phyloP scores from a whole-genome alignment of 768 basidiomycete genomes.

The Leccinum boreale region DNA sequence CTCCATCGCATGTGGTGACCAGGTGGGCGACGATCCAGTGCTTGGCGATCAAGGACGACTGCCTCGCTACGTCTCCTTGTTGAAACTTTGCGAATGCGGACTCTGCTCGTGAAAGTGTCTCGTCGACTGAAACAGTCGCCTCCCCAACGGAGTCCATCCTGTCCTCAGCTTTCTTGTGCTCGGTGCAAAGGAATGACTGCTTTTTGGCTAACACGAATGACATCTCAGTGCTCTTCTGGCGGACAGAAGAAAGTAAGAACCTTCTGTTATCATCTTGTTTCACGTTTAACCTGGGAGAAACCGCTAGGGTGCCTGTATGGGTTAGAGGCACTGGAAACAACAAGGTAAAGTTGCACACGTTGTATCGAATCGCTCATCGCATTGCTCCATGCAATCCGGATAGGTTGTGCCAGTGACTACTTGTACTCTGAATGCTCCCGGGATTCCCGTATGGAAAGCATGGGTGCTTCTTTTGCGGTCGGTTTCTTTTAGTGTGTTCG shows the following conservation, averaged over 20 bases:
- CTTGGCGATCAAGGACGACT: neutral
- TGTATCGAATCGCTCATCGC: neutral
- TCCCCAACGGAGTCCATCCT: neutral
- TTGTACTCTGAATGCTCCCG: too few species aligned
- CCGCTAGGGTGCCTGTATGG: neutral
- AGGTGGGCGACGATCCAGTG: too few species aligned
- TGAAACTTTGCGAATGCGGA: too few species aligned
- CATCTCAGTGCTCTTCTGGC: neutral
- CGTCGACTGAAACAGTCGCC: too few species aligned
- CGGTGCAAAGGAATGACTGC: neutral
- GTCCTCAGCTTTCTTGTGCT: neutral
- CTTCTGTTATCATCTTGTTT: neutral
- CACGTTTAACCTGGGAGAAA: neutral
- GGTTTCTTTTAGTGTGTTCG: neutral
- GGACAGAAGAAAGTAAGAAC: neutral
- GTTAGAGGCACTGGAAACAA: neutral
- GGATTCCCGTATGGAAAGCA: too few species aligned
- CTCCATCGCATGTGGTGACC: too few species aligned
- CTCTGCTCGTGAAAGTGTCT: too few species aligned
- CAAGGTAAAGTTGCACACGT: neutral
- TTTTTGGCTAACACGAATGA: neutral
- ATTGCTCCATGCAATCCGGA: neutral
- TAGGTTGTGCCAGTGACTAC: neutral
- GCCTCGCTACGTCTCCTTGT: too few species aligned
- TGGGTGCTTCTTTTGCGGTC: too few species aligned